Evolutionary conservation across 2,329 filamentous ascomycete species (phyloP), one percentile per base, ranked within the genome.

Genomic region (Scedosporium boydii): DNA sequence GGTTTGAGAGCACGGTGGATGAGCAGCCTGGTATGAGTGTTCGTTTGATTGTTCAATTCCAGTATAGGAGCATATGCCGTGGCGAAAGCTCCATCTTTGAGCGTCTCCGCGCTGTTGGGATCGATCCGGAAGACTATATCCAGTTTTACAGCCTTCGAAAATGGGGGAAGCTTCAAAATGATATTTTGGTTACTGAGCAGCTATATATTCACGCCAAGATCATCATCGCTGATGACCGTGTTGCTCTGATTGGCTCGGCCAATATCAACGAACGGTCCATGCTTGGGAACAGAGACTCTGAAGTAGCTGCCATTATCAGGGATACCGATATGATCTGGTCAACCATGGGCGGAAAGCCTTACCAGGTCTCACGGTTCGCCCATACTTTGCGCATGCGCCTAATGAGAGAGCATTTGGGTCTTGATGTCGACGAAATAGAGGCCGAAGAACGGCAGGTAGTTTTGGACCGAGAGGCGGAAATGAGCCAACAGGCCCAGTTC

Each of bases 201-300:
- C 83, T 99, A 10, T 99, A 99, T 72, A 98, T 99, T 63, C 95
- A 99, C 70, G 95, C 95, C 65, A 99, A 99, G 76, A 89, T 89
- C 67, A 98, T 98, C 80, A 84, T 99, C 62, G 93, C 96, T 4
- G 95, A 99, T 73, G 95, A 99, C 70, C 86, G 93, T 41, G 86
- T 95, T 63, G 93, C 89, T 21, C 87, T 99, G 65, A 99, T 99
- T 68, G 95, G 95, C 18, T 98, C 93, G 56, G 95, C 95, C 61
- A 99, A 99, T 72, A 98, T 99, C 79, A 99, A 99, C 69, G 95
- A 99, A 74, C 87, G 95, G 56, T 98, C 93, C 6, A 92, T 98
- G 91, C 75, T 97, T 65, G 95, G 95, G 7, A 88, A 85, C 58
- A 86, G 95, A 69, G 95, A 99, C 74, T 97, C 93, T 0, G 95